A percentile compares a stretch with the other conserved stretches of the same genome.
These are phyloP conservation scores for Eucalyptus tenuipes DNA, from an alignment of 345 rosid genomes.

Conservation along the genomic window DNA sequence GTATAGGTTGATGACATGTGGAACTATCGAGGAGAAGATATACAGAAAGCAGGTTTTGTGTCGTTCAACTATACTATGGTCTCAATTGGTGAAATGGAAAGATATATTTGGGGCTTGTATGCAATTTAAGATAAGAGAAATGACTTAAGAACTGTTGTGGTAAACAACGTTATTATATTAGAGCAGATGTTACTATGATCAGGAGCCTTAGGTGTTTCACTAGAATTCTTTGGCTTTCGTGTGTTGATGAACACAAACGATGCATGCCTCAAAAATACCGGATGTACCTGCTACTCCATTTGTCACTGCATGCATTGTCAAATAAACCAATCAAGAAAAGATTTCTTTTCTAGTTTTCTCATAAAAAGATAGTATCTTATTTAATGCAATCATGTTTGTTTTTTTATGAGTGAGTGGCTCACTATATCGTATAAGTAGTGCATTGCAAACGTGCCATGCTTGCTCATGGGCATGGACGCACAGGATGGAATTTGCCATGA, in stretches of 20 bases:
- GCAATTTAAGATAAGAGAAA: neutral
- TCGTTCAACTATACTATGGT: neutral
- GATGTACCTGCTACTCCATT: neutral
- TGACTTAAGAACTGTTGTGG: neutral
- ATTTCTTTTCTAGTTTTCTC: neutral
- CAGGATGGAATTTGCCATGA: neutral
- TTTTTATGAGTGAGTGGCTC: neutral
- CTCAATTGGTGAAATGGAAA: neutral
- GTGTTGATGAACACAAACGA: neutral
- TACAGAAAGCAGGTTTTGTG: constrained; percentile 79
- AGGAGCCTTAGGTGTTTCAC: neutral
- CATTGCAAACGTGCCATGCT: neutral
- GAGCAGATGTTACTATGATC: neutral
- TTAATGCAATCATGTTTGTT: neutral
- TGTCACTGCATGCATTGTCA: neutral
- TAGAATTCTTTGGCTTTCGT: neutral
- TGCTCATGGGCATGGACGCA: neutral
- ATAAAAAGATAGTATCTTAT: neutral
- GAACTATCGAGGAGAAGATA: constrained; percentile 98
- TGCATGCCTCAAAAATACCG: neutral
- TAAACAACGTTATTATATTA: neutral
- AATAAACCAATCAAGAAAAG: neutral
- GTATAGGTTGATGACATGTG: constrained; percentile 91
- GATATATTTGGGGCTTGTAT: neutral
- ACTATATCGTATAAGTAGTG: neutral